These are phyloP conservation scores for Euphrasia confusa DNA, from an alignment of 257 asterid species.

Conservation along the genomic window DNA sequence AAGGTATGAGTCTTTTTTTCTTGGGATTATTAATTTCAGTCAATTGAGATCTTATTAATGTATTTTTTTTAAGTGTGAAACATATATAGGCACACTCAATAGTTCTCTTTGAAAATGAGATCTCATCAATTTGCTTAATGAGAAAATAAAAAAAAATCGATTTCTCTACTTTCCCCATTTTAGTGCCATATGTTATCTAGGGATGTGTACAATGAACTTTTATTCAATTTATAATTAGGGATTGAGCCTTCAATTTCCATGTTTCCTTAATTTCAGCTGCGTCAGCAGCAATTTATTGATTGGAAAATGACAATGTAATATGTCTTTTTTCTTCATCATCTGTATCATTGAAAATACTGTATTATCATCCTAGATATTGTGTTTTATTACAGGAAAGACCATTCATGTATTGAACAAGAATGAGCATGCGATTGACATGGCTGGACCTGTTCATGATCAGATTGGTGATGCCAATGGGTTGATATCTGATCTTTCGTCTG, in stretches of 20 bases:
- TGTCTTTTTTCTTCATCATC: slow-evolving; percentile 3
- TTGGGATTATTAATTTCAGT: slow-evolving; percentile 11
- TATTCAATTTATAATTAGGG: neutral
- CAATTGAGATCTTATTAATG: neutral
- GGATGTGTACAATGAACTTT: neutral
- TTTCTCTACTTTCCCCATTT: slow-evolving; percentile 10
- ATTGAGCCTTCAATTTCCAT: slow-evolving; percentile 10
- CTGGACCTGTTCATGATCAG: slow-evolving; percentile 64
- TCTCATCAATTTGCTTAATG: slow-evolving; percentile 15
- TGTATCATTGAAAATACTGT: neutral
- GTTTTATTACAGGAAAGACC: slow-evolving; percentile 64
- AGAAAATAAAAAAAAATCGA: slow-evolving; percentile 7
- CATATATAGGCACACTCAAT: neutral
- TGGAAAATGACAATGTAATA: neutral
- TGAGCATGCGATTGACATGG: slow-evolving; percentile 95
- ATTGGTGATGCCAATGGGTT: slow-evolving; percentile 45
- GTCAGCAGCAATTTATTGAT: slow-evolving; percentile 7
- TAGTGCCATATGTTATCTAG: neutral
- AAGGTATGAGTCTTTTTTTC: slow-evolving; percentile 40
- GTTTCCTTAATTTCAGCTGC: neutral
- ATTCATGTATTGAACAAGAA: slow-evolving; percentile 89
- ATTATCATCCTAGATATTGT: slow-evolving; percentile 18
- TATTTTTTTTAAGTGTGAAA: neutral
- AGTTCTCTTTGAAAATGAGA: neutral
- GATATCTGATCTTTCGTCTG: slow-evolving; percentile 41